Conservation (phyloP, 1,284 basidiomycete genomes). For the Bjerkandera adusta region DNA sequence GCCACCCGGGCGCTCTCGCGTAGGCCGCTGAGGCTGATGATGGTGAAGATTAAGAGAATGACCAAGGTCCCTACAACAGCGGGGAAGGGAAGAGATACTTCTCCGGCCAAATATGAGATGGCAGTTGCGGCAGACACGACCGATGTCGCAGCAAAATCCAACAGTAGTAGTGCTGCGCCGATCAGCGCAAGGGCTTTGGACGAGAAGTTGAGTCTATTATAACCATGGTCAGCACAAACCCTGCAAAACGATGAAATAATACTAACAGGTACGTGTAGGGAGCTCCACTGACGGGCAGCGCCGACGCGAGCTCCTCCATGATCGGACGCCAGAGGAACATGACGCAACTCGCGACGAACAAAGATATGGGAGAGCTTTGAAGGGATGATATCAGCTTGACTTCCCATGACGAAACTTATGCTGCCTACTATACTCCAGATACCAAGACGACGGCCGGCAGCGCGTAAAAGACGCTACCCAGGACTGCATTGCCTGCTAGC, state of each 20-base stretch:
- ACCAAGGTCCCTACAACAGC: slow-evolving; percentile 46
- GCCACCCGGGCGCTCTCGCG: slow-evolving; percentile 62
- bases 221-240: background rate
- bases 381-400: background rate
- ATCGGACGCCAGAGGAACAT: slow-evolving; percentile 69
- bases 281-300: slow-evolving; percentile 65
- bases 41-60: slow-evolving; percentile 49
- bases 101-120: slow-evolving; percentile 60
- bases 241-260: too few species aligned
- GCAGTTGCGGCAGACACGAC: slow-evolving; percentile 73
- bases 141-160: slow-evolving; percentile 65
- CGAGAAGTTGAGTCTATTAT: slow-evolving; percentile 54
- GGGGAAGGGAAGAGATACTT: slow-evolving; percentile 54
- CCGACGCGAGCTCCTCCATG: slow-evolving; percentile 65
- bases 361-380: slow-evolving; percentile 61
- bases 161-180: slow-evolving; percentile 57
- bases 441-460: slow-evolving; percentile 62
- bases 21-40: slow-evolving; percentile 56
- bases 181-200: slow-evolving; percentile 57
- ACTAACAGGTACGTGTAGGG: slow-evolving; percentile 64
- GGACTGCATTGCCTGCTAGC: slow-evolving; percentile 64
- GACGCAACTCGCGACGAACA: slow-evolving; percentile 57
- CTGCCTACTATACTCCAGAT: slow-evolving; percentile 57
- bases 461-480: slow-evolving; percentile 71
- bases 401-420: too few species aligned